Evolutionary conservation across 208 protist species (phyloP), one percentile per base, ranked within the genome.

Genomic region (Leishmania aethiopica): DNA sequence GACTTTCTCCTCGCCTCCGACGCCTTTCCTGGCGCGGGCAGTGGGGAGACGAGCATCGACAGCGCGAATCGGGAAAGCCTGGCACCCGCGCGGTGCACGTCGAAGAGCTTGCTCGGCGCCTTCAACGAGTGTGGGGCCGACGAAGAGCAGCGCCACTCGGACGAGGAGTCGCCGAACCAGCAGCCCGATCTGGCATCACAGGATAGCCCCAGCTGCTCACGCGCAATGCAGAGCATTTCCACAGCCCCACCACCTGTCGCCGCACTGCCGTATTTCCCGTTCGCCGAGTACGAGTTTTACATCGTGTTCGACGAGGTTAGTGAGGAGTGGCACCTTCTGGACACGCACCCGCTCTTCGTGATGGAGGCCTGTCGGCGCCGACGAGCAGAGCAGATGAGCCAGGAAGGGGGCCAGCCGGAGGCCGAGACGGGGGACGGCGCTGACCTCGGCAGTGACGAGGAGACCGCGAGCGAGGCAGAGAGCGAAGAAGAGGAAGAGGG

Each of bases 261-360:
- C 5, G 79, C 79, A 47, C 78, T 86, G 32, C 82, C 83, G 22
- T 80, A 71, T 66, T 88, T 85, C 60, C 85, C 80, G 37, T 82
- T 84, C 47, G 51, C 81, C 11, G 70, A 83, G 55, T 88, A 88
- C 59, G 77, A 84, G 19, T 83, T 94, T 11, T 94, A 82, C 84
- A 78, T 94, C 19, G 89, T 76, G 7, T 86, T 78, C 37, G 88
- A 94, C 66, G 71, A 42, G 13, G 37, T 10, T 0, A 86, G 67
- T n/a, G 82, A 78, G 47, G 82, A 88, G 67, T 94, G 91, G 91
- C 85, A 92, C 59, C 82, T 94, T 69, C 84, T 94, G 22, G 89
- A 91, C 60, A 84, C 82, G 57, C 91, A 94, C 71, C 91, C 91
- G 5, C 72, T 83, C 28, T 59, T 94, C 10, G 82, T 82, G 55